These are phyloP conservation scores for Sphagnum fallax DNA, from an alignment of 228 moss, liverwort and hornwort species.

Conservation along the genomic window DNA sequence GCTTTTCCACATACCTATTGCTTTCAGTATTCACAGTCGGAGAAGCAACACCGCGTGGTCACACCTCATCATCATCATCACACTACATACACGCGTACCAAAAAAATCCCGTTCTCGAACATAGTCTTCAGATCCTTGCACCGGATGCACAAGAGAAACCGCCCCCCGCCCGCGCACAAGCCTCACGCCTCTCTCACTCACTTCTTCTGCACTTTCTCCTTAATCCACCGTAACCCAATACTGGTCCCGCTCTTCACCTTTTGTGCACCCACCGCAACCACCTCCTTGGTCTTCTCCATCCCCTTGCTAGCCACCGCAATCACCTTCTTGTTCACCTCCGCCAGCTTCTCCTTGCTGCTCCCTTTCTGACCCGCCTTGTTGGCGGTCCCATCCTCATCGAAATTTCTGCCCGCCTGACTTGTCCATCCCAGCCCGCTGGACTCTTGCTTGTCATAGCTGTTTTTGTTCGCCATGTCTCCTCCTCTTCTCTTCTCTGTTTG, in stretches of 20 bases:
- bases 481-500: no score
- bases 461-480: background rate
- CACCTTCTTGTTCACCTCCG: conserved; percentile 54
- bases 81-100: no score
- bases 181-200: no score
- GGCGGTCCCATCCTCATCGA: conserved; percentile 26
- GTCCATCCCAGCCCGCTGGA: conserved; percentile 76
- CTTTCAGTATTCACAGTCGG: no score
- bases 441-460: conserved; percentile 11
- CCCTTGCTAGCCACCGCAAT: conserved; percentile 76
- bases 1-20: no score
- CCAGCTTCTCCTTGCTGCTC: conserved; percentile 72
- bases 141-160: no score
- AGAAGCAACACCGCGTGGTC: no score
- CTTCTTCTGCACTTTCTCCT: conserved; percentile 81
- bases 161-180: no score
- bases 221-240: conserved; percentile 76
- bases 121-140: no score
- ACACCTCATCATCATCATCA: no score
- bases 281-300: conserved; percentile 74
- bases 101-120: no score
- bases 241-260: conserved; percentile 71
- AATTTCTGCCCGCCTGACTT: conserved; percentile 83
- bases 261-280: conserved; percentile 61
- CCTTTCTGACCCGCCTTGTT: conserved; percentile 11